These are phyloP conservation scores for Davidsoniella neocaledoniae DNA, from an alignment of 2,329 filamentous ascomycete genomes.

Conservation along the genomic window DNA sequence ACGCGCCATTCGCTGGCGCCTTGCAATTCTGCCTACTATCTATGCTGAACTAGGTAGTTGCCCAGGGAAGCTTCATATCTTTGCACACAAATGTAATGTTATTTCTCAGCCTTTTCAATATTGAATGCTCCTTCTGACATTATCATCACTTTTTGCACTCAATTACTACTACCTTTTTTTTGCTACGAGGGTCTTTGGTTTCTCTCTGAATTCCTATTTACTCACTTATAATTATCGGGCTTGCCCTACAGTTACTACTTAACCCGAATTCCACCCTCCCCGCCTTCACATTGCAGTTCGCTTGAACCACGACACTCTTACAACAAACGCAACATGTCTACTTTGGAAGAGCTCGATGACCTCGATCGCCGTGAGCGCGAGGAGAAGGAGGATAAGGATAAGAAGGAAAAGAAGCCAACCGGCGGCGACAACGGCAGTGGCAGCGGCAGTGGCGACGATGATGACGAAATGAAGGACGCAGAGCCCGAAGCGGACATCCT, in stretches of 20 bases:
- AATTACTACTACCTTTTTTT: not conserved
- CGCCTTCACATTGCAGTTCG: not conserved
- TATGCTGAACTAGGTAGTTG: not conserved
- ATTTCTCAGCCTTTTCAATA: not conserved
- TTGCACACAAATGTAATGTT: not conserved
- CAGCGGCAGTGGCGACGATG: conserved; percentile 44
- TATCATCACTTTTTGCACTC: not conserved
- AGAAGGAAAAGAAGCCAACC: conserved; percentile 17
- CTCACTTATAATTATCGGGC: not conserved
- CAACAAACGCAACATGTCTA: conserved; percentile 48
- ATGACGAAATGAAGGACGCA: conserved; percentile 84
- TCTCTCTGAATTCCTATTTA: not conserved
- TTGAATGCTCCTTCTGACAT: conserved; percentile 4
- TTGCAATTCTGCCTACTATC: not conserved
- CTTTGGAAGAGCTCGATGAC: conserved; percentile 81
- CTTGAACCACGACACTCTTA: conserved; percentile 4
- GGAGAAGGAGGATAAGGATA: conserved; percentile 21
- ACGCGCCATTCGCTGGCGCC: conserved; percentile 7
- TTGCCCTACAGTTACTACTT: not conserved
- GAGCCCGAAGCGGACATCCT: conserved; percentile 67
- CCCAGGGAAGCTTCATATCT: not conserved
- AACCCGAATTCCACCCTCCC: not conserved
- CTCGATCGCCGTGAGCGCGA: conserved; percentile 67
- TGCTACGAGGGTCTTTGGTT: not conserved
- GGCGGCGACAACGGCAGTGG: conserved; percentile 23